These are phyloP conservation scores for Trichoderma semiorbis DNA, from an alignment of 2,329 filamentous ascomycete genomes.

Conservation along the genomic window DNA sequence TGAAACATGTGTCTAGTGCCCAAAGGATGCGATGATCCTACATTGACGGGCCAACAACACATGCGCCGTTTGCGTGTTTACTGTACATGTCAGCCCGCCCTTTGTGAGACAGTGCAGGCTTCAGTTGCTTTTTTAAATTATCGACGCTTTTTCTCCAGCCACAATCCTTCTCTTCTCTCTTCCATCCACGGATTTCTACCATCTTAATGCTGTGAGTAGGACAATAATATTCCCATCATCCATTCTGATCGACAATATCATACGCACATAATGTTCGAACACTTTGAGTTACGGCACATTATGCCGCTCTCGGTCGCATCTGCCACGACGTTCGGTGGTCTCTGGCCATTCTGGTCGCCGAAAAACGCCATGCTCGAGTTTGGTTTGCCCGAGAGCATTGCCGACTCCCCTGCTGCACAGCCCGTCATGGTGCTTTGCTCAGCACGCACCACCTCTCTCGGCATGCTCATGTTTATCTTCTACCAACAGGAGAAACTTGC, in stretches of 20 bases:
- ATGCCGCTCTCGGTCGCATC: conserved; percentile 9
- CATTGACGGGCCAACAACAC: not conserved
- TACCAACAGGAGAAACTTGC: conserved; percentile 13
- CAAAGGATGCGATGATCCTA: not conserved
- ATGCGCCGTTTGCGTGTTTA: not conserved
- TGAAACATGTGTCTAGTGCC: not conserved
- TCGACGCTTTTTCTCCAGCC: not conserved
- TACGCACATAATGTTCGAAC: conserved; percentile 1
- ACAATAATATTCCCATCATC: not conserved
- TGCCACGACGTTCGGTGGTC: conserved; percentile 18
- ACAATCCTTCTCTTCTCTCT: not conserved
- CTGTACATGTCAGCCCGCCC: not conserved
- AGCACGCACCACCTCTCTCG: conserved; percentile 16
- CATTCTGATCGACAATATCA: not conserved
- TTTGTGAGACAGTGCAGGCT: not conserved
- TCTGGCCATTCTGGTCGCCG: conserved; percentile 19
- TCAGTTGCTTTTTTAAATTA: not conserved
- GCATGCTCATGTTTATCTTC: conserved; percentile 18
- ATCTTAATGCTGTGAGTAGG: not conserved
- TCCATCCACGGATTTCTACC: not conserved
- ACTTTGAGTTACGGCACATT: conserved; percentile 16
- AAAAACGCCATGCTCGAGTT: conserved; percentile 20
- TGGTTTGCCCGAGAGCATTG: conserved; percentile 14
- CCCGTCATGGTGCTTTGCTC: conserved; percentile 17
- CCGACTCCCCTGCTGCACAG: conserved; percentile 3